phyloP scores from a whole-genome alignment of 2,329 filamentous ascomycete species.

The Penicillium sp. region DNA sequence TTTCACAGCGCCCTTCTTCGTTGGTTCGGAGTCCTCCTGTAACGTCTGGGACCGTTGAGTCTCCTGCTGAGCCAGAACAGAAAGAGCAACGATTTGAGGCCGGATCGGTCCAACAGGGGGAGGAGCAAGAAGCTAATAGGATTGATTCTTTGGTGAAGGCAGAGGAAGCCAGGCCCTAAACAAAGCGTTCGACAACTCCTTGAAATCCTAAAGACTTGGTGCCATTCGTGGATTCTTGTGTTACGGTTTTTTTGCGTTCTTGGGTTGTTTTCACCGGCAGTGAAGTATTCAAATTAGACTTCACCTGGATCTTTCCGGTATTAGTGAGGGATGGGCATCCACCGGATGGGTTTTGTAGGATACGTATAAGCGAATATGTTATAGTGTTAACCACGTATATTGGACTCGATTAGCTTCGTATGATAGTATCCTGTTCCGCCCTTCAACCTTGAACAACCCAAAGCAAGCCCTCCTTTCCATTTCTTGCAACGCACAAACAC shows the following conservation, averaged over 20 bases:
- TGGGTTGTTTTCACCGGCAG: not conserved
- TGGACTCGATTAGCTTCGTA: conserved; percentile 6
- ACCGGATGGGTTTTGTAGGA: not conserved
- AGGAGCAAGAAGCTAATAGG: not conserved
- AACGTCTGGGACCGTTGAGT: not conserved
- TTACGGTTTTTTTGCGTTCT: not conserved
- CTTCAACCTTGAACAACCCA: not conserved
- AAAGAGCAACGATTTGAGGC: not conserved
- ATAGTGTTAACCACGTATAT: not conserved
- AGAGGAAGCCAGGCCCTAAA: not conserved
- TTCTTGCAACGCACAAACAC: not conserved
- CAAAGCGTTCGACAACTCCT: not conserved
- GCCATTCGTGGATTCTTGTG: not conserved
- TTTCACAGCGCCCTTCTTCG: not conserved
- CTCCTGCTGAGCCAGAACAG: not conserved
- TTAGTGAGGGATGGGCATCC: not conserved
- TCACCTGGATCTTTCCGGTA: not conserved
- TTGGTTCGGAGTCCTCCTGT: not conserved
- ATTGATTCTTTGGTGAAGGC: not conserved
- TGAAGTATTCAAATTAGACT: not conserved
- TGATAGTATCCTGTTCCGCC: not conserved
- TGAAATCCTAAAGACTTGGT: not conserved
- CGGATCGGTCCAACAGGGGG: not conserved
- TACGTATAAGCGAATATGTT: not conserved
- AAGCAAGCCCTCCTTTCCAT: not conserved